phyloP scores from a whole-genome alignment of 202 grass and related monocot genomes.

The Cymbopogon flexuosus region DNA sequence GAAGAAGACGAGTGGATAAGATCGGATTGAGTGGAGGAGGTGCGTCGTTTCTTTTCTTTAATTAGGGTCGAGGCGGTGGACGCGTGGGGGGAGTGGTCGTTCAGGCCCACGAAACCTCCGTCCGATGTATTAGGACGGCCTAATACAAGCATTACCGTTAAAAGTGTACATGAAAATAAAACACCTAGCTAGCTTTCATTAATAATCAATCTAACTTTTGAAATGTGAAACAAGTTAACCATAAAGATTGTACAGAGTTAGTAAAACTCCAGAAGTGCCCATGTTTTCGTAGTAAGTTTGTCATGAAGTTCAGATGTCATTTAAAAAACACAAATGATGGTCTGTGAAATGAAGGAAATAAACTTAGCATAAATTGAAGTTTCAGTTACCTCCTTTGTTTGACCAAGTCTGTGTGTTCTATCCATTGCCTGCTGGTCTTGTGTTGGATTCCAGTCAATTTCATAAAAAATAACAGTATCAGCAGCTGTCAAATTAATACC shows the following conservation, averaged over 20 bases:
- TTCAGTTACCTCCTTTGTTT: slow-evolving; percentile 80
- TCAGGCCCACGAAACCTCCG: no score
- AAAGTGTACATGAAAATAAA: background rate
- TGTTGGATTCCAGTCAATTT: slow-evolving; percentile 99
- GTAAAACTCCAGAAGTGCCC: background rate
- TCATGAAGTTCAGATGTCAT: background rate
- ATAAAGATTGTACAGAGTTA: background rate
- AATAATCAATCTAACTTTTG: background rate
- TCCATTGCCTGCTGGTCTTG: slow-evolving; percentile 99
- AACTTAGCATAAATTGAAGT: slow-evolving; percentile 14
- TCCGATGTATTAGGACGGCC: no score
- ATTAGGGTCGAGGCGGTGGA: no score
- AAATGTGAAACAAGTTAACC: background rate
- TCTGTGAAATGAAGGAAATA: background rate
- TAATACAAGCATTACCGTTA: no score
- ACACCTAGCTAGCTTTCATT: background rate
- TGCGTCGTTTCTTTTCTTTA: no score
- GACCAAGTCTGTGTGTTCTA: slow-evolving; percentile 94
- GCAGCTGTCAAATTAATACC: slow-evolving; percentile 99
- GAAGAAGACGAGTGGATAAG: no score
- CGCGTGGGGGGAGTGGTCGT: no score
- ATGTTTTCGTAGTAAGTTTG: background rate
- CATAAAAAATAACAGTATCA: slow-evolving; percentile 99
- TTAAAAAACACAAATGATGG: slow-evolving; percentile 16
- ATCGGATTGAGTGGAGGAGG: no score